Evolutionary conservation across 2,329 filamentous ascomycete genomes (phyloP).

Genomic region (Dryadomyces quercus-mongolicae): DNA sequence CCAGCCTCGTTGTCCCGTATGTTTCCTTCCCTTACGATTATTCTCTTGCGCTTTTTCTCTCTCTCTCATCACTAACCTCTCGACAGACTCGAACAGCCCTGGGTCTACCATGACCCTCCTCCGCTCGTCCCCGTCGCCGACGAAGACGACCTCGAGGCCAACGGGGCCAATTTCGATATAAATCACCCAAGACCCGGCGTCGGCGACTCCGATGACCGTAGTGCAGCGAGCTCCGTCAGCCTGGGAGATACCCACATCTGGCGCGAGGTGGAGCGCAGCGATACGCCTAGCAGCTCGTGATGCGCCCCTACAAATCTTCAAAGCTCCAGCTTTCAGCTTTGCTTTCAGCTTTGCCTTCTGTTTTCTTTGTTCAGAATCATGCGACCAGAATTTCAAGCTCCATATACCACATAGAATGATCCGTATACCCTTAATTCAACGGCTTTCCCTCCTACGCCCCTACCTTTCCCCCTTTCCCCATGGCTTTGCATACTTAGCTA

Average conservation of each 20-base stretch:
- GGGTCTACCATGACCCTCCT: conserved; percentile 51
- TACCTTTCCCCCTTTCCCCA: no score
- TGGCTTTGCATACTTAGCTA: neutral
- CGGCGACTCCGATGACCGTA: conserved; percentile 17
- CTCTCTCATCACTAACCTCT: conserved; percentile 22
- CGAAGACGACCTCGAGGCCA: conserved; percentile 7
- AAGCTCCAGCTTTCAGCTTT: no score
- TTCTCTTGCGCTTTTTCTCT: neutral
- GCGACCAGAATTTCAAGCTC: no score
- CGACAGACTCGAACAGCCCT: conserved; percentile 53
- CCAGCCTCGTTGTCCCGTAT: conserved; percentile 57
- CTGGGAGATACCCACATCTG: conserved; percentile 39
- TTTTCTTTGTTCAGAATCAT: neutral
- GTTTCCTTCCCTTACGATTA: no score
- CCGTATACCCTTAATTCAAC: neutral
- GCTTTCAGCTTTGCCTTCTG: neutral
- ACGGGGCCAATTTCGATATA: neutral
- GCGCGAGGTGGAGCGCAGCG: conserved; percentile 19
- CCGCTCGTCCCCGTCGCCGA: conserved; percentile 18
- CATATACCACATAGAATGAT: conserved; percentile 6
- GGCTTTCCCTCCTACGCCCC: neutral
- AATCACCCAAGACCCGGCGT: neutral
- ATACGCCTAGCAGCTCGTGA: neutral
- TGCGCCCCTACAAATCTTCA: no score
- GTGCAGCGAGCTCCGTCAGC: conserved; percentile 30